Evolutionary conservation across 2,329 filamentous ascomycete genomes (phyloP).

Genomic region (Emericellopsis cladophorae): DNA sequence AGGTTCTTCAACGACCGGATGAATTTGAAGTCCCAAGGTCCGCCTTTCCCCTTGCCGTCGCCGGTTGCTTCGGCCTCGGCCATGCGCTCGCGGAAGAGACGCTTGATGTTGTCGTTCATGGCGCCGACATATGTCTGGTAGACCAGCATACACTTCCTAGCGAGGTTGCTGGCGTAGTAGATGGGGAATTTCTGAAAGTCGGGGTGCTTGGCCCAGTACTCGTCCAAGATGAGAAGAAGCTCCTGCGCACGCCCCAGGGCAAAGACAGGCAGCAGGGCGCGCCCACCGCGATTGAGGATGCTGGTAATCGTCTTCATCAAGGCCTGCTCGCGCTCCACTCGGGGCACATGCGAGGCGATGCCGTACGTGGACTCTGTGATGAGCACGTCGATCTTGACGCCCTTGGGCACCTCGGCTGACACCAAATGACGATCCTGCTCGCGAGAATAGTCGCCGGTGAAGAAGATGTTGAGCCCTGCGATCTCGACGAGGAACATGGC

Average conservation of each 20-base stretch:
- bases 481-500: slow-evolving; percentile 99
- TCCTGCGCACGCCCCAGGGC: slow-evolving; percentile 90
- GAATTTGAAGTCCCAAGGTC: slow-evolving; percentile 94
- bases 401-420: slow-evolving; percentile 78
- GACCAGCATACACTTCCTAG: slow-evolving; percentile 93
- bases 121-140: slow-evolving; percentile 97
- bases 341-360: slow-evolving; percentile 84
- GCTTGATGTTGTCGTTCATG: slow-evolving; percentile 99
- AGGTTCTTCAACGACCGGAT: slow-evolving; percentile 86
- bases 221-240: slow-evolving; percentile 83
- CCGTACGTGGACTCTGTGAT: slow-evolving; percentile 98
- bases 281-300: slow-evolving; percentile 81
- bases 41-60: slow-evolving; percentile 61
- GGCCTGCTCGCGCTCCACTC: slow-evolving; percentile 80
- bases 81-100: slow-evolving; percentile 85
- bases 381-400: slow-evolving; percentile 85
- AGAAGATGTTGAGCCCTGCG: slow-evolving; percentile 89
- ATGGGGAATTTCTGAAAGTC: slow-evolving; percentile 88
- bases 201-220: slow-evolving; percentile 86
- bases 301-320: slow-evolving; percentile 93
- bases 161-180: slow-evolving; percentile 93
- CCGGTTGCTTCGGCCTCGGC: slow-evolving; percentile 76
- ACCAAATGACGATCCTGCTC: slow-evolving; percentile 94
- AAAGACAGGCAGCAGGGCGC: slow-evolving; percentile 90
- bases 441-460: slow-evolving; percentile 93